Conservation (phyloP, 345 rosid genomes). For the Jatropha curcas region DNA sequence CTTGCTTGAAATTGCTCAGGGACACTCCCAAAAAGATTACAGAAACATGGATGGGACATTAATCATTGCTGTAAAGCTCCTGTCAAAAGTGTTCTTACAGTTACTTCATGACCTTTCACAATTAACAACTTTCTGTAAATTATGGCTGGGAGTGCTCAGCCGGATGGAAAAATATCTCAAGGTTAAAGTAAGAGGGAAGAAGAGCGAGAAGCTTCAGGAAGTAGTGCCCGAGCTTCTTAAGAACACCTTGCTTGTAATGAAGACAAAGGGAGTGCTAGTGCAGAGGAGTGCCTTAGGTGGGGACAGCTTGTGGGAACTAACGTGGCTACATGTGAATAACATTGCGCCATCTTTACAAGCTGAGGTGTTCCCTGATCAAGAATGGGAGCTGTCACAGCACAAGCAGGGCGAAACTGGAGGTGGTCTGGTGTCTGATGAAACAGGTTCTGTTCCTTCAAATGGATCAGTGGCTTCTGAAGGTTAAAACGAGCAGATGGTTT, state of each 20-base stretch:
- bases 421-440: slow-evolving; percentile 38
- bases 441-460: slow-evolving; percentile 36
- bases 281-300: slow-evolving; percentile 91
- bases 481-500: slow-evolving; percentile 10
- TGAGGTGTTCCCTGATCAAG: slow-evolving; percentile 86
- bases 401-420: slow-evolving; percentile 27
- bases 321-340: slow-evolving; percentile 95
- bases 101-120: slow-evolving; percentile 68
- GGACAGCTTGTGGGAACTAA: slow-evolving; percentile 95
- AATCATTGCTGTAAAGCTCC: slow-evolving; percentile 70
- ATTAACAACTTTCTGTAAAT: slow-evolving; percentile 81
- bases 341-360: slow-evolving; percentile 73
- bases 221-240: slow-evolving; percentile 81
- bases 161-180: slow-evolving; percentile 95
- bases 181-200: slow-evolving; percentile 82
- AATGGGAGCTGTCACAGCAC: slow-evolving; percentile 34
- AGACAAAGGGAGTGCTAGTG: slow-evolving; percentile 71
- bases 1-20: slow-evolving; percentile 89
- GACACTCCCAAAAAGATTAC: slow-evolving; percentile 87
- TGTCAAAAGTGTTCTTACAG: slow-evolving; percentile 75
- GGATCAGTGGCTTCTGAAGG: slow-evolving; percentile 45
- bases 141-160: slow-evolving; percentile 89
- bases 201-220: slow-evolving; percentile 93
- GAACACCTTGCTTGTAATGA: slow-evolving; percentile 80
- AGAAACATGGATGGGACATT: slow-evolving; percentile 95